Base-by-base conservation (phyloP, 805 yeast species). In the Hanseniaspora hatyaiensis region DNA sequence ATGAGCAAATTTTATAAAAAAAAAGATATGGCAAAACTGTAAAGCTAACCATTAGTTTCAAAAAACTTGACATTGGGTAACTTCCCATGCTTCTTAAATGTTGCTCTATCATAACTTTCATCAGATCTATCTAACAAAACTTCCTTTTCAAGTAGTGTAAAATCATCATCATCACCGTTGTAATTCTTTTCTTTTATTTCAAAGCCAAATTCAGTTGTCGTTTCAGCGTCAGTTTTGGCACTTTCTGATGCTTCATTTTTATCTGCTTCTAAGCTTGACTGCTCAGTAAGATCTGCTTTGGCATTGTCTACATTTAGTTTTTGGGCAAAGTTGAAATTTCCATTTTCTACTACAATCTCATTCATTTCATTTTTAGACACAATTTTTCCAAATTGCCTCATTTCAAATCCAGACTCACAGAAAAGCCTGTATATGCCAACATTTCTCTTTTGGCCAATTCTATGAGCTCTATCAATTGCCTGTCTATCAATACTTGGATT, bases 401-500 rank as follows among this genome's bases (percentile, higher is more conserved):
- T 92, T 63, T 89, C 98, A 24, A 88, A 74, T 0, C 96, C 84
- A 54, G 82, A 77, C 32, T 75, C 73, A 8, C 84, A 73, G 15
- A 87, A 79, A 20, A 92, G 70, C 52, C 97, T 71, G 59, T 80
- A 85, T 1, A 89, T 74, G 19, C 84, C 69, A 4, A 88, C 95
- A 1, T 96, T 96, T 47, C 74, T 77, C 1, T 67, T 71, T 61
- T 89, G 98, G 0, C 97, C 97, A 47, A 92, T 85, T 58, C 98
- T 70, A 60, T 89, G 97, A 11, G 83, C 94, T 47, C 98, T 71
- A 57, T 88, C 97, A 77, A 89, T 89, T 0, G 97, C 97, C 61
- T 89, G 98, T 43, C 87, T 66, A 63, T 89, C 97, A 52, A 86
- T 94, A 59, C 89, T 96, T 0, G 97, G 98, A 57, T 89, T 89